Conservation (phyloP, 768 basidiomycete genomes). For the Crassisporium funariophilum region DNA sequence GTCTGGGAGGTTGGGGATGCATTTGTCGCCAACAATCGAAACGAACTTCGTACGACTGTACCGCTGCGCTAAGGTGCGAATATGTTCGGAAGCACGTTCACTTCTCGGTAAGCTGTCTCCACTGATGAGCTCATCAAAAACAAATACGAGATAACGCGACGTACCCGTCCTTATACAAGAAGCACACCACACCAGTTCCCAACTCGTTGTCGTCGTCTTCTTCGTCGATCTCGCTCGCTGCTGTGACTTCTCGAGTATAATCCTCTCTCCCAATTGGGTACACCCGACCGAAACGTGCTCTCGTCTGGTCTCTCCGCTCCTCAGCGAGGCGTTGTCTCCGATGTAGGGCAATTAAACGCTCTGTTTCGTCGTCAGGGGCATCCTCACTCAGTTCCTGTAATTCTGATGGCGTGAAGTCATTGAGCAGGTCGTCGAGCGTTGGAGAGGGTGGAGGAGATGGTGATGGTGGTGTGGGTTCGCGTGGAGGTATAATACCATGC, state of each 20-base stretch:
- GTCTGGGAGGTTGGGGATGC: slow-evolving; percentile 96
- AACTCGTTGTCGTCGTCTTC: slow-evolving; percentile 63
- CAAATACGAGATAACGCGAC: slow-evolving; percentile 26
- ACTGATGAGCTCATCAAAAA: background rate
- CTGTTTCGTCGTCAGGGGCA: slow-evolving; percentile 71
- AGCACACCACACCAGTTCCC: slow-evolving; percentile 93
- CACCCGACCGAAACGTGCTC: slow-evolving; percentile 78
- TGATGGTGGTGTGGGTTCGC: slow-evolving; percentile 62
- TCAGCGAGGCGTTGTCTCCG: slow-evolving; percentile 66
- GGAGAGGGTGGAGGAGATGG: slow-evolving; percentile 86
- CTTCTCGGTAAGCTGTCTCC: slow-evolving; percentile 74
- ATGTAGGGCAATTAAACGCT: slow-evolving; percentile 69
- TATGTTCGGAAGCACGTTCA: slow-evolving; percentile 70
- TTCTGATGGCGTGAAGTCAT: slow-evolving; percentile 62
- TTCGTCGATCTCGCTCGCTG: slow-evolving; percentile 77
- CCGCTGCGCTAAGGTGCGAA: slow-evolving; percentile 72
- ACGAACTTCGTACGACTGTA: slow-evolving; percentile 95
- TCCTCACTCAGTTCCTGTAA: slow-evolving; percentile 75
- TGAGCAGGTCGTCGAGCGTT: slow-evolving; percentile 65
- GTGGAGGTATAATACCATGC: slow-evolving; percentile 86
- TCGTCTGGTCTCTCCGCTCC: slow-evolving; percentile 55
- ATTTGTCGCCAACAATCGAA: slow-evolving; percentile 92
- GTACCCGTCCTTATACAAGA: slow-evolving; percentile 94
- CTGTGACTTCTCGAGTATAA: slow-evolving; percentile 94
- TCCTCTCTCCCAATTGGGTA: slow-evolving; percentile 91